Evolutionary conservation across 2,329 filamentous ascomycete species (phyloP).

Genomic region (Verticillium albo-atrum): DNA sequence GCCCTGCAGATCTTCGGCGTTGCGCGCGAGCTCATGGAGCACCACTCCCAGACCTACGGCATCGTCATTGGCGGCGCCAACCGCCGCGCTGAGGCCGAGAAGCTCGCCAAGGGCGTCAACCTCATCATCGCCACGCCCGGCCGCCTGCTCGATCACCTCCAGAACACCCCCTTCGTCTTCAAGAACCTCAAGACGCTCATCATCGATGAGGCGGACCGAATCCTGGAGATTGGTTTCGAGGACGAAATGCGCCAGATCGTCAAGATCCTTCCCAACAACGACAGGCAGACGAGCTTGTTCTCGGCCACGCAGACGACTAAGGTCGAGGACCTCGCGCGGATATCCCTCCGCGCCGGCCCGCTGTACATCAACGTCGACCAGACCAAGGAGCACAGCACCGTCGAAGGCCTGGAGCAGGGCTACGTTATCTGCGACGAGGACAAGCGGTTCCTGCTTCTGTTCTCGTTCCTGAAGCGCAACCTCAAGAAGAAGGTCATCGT

Average conservation of each 20-base stretch:
- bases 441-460: conserved; percentile 88
- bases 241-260: conserved; percentile 97
- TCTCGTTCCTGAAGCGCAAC: conserved; percentile 90
- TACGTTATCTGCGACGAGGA: conserved; percentile 93
- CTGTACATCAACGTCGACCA: conserved; percentile 97
- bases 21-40: conserved; percentile 84
- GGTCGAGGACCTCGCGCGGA: conserved; percentile 92
- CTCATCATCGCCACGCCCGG: conserved; percentile 91
- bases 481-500: conserved; percentile 97
- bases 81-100: conserved; percentile 83
- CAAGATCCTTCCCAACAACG: conserved; percentile 76
- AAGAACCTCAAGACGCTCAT: conserved; percentile 90
- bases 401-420: conserved; percentile 90
- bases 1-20: conserved; percentile 96
- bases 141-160: conserved; percentile 85
- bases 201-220: conserved; percentile 95
- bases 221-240: conserved; percentile 96
- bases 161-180: conserved; percentile 87
- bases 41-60: conserved; percentile 91
- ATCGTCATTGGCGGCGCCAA: conserved; percentile 97
- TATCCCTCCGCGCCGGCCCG: conserved; percentile 85
- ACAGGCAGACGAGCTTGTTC: conserved; percentile 96
- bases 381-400: conserved; percentile 82
- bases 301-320: conserved; percentile 98
- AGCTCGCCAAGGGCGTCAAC: conserved; percentile 91